phyloP scores from a whole-genome alignment of 2,329 filamentous ascomycete species.

The Ophiosphaerella korrae region DNA sequence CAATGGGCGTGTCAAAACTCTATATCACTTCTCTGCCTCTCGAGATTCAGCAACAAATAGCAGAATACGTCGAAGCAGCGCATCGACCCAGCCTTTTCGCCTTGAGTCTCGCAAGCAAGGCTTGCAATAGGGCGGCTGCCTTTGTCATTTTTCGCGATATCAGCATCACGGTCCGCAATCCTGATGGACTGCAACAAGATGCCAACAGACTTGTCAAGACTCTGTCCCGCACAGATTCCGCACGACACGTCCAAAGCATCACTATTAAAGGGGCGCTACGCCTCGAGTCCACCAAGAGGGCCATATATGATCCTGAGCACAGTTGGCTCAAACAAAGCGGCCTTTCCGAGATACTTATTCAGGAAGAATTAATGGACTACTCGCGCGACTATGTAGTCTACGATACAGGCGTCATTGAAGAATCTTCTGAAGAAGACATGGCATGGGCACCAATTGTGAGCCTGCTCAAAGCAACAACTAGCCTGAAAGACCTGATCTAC shows the following conservation, averaged over 20 bases:
- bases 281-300: slow-evolving; percentile 5
- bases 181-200: slow-evolving; percentile 13
- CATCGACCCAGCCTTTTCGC: slow-evolving; percentile 24
- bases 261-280: slow-evolving; percentile 21
- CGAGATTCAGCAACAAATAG: slow-evolving; percentile 22
- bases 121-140: background rate
- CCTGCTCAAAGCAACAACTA: slow-evolving; percentile 15
- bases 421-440: slow-evolving; percentile 20
- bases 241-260: slow-evolving; percentile 20
- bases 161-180: slow-evolving; percentile 13
- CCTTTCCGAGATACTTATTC: slow-evolving; percentile 19
- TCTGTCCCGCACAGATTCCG: slow-evolving; percentile 18
- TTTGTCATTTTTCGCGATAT: slow-evolving; percentile 20
- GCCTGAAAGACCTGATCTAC: slow-evolving; percentile 23
- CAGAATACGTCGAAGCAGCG: slow-evolving; percentile 15
- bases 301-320: background rate
- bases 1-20: no score
- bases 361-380: slow-evolving; percentile 7
- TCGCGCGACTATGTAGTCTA: slow-evolving; percentile 15
- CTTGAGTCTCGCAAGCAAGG: slow-evolving; percentile 17
- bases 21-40: slow-evolving; percentile 11
- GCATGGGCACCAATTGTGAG: slow-evolving; percentile 24
- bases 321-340: slow-evolving; percentile 2
- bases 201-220: slow-evolving; percentile 13
- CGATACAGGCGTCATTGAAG: slow-evolving; percentile 22